Conservation (phyloP, 331 rosid species). For the Erythrophleum ivorense region DNA sequence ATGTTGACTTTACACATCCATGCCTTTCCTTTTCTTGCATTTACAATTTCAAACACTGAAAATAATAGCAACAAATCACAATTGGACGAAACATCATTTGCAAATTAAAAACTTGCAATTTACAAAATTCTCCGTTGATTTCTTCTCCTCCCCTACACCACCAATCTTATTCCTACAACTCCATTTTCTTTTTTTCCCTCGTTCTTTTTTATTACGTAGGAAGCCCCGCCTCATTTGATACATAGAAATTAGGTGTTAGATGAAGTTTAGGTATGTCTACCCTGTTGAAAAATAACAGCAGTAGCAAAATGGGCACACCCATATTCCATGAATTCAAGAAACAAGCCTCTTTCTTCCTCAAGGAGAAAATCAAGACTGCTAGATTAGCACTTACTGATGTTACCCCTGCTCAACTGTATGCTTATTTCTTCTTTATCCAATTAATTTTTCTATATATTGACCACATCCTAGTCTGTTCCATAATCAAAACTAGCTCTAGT, state of each 20-base stretch:
- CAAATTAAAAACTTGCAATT: neutral
- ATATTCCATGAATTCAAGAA: slow-evolving; percentile 79
- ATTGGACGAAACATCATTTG: slow-evolving; percentile 2
- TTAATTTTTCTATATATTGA: neutral
- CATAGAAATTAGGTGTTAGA: slow-evolving; percentile 22
- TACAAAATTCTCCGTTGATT: slow-evolving; percentile 26
- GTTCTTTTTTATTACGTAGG: slow-evolving; percentile 4
- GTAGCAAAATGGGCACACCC: slow-evolving; percentile 55
- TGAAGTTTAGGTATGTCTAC: slow-evolving; percentile 47
- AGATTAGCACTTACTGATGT: slow-evolving; percentile 97
- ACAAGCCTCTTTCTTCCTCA: slow-evolving; percentile 94
- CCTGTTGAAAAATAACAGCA: slow-evolving; percentile 45
- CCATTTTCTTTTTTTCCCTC: neutral
- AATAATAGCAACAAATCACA: slow-evolving; percentile 18
- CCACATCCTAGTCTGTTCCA: neutral
- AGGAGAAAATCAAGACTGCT: slow-evolving; percentile 90
- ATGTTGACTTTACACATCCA: slow-evolving; percentile 37
- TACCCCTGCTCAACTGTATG: slow-evolving; percentile 84
- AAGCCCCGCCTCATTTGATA: slow-evolving; percentile 12
- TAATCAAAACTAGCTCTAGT: neutral
- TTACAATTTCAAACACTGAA: slow-evolving; percentile 27
- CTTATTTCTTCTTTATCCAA: neutral
- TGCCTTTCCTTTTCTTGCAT: neutral
- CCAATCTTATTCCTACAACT: neutral
- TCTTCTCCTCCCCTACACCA: slow-evolving; percentile 25